Conservation (phyloP, 331 rosid species). For the Cydonia oblonga region DNA sequence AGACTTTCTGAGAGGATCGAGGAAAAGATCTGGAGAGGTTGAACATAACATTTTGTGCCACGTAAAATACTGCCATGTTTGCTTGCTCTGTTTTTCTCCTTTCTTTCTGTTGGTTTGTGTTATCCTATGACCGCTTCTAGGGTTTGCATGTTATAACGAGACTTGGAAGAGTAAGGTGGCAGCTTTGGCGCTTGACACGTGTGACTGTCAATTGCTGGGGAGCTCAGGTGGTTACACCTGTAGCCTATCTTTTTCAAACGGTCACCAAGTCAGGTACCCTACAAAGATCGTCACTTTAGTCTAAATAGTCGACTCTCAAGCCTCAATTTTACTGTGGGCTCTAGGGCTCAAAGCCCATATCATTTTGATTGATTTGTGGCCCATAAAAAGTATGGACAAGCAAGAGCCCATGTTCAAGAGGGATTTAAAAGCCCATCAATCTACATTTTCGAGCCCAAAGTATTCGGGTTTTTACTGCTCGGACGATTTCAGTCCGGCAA, state of each 20-base stretch:
- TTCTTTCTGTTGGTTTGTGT: too few species aligned
- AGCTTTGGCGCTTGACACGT: not conserved
- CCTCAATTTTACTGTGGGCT: too few species aligned
- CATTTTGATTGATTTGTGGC: too few species aligned
- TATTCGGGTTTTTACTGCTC: too few species aligned
- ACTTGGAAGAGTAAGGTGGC: not conserved
- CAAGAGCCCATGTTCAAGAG: too few species aligned
- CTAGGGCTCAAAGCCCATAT: too few species aligned
- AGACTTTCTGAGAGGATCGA: conserved; percentile 24
- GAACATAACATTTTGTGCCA: conserved; percentile 34
- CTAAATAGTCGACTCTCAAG: too few species aligned
- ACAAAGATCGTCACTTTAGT: too few species aligned
- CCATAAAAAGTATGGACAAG: too few species aligned
- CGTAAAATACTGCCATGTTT: conserved; percentile 41
- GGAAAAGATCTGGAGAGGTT: conserved; percentile 47
- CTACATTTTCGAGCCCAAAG: too few species aligned
- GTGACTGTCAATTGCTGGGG: not conserved
- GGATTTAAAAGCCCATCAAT: too few species aligned
- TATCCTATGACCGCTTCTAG: not conserved
- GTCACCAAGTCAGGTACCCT: not conserved
- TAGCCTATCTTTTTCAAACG: too few species aligned
- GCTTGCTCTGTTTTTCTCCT: not conserved
- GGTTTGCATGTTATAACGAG: not conserved
- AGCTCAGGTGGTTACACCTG: not conserved
- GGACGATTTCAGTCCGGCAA: not conserved